phyloP scores from a whole-genome alignment of 2,329 filamentous ascomycete genomes.

The Fusarium concolor region DNA sequence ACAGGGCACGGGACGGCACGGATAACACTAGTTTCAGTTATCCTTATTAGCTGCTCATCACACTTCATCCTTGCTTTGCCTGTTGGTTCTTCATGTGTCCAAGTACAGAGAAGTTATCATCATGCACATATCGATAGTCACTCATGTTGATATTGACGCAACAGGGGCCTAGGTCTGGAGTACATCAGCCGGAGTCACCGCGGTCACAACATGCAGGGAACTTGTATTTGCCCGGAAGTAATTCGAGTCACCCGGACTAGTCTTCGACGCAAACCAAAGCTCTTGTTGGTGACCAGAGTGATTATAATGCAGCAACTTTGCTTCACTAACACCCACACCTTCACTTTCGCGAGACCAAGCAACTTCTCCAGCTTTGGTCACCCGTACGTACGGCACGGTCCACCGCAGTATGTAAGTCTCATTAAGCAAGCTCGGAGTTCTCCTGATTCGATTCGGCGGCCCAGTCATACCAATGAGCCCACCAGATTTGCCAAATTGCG shows the following conservation, averaged over 20 bases:
- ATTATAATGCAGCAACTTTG: conserved; percentile 31
- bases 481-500: conserved; percentile 4
- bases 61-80: conserved; percentile 17
- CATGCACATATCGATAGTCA: conserved; percentile 14
- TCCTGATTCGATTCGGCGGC: conserved; percentile 15
- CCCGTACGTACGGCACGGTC: conserved; percentile 18
- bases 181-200: conserved; percentile 20
- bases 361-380: conserved; percentile 18
- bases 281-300: conserved; percentile 43
- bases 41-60: conserved; percentile 6
- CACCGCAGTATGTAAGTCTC: conserved; percentile 11
- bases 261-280: conserved; percentile 20
- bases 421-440: conserved; percentile 7
- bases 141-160: conserved; percentile 21
- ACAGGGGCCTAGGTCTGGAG: conserved; percentile 16
- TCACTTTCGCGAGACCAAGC: conserved; percentile 27
- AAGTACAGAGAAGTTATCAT: conserved; percentile 12
- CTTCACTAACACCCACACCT: conserved; percentile 36
- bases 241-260: conserved; percentile 19
- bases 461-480: conserved; percentile 2
- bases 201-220: conserved; percentile 26
- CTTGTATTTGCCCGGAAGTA: conserved; percentile 15
- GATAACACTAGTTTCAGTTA: conserved; percentile 17
- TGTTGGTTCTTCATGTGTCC: conserved; percentile 20
- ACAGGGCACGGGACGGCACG: conserved; percentile 24